Evolutionary conservation across 2,329 filamentous ascomycete species (phyloP), one percentile per base, ranked within the genome.

Genomic region (Arthrobotrys musiformis): DNA sequence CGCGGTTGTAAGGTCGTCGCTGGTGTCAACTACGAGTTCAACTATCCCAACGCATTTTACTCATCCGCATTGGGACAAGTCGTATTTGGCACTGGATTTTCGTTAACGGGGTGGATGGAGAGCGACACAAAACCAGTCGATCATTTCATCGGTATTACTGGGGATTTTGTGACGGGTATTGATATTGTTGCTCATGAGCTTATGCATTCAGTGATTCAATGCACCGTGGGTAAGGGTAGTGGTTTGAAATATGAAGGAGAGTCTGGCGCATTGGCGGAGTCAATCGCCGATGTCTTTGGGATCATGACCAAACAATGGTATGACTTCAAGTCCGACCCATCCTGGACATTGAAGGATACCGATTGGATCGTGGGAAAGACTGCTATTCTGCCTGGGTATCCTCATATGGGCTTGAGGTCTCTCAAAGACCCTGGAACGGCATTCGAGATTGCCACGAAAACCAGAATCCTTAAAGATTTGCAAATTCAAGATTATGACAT

Each of bases 21-120:
- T 8, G 19, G 24, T 15, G 48, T 52, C 48, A 52, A 52, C 8
- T 52, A 28, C 24, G 46, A 52, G 13, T 52, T 52, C 24, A 30
- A 52, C 26, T 52, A 52, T 33, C 48, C 48, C 48, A 52, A 52
- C n/a, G 48, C 48, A 30, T 52, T 52, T n/a, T 52, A 52, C 22
- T 30, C 24, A 7, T 52, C 48, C 15, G 48, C 48, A n/a, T 52
- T 52, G 26, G 48, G 26, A 4, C 26, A 19, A n/a, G 48, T 52
- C n/a, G 13, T 52, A n/a, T 52, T 52, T 7, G 48, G 48, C 5
- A 52, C 24, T 26, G 48, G 48, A 9, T 52, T 52, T n/a, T 6
- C 26, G 3, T 30, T 28, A 26, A 52, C 24, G 33, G 48, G 48
- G 24, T 52, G 48, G 26, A 52, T 52, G 48, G 48, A 52, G 48